phyloP scores from a whole-genome alignment of 768 basidiomycete genomes.

The Mycena chlorophos region DNA sequence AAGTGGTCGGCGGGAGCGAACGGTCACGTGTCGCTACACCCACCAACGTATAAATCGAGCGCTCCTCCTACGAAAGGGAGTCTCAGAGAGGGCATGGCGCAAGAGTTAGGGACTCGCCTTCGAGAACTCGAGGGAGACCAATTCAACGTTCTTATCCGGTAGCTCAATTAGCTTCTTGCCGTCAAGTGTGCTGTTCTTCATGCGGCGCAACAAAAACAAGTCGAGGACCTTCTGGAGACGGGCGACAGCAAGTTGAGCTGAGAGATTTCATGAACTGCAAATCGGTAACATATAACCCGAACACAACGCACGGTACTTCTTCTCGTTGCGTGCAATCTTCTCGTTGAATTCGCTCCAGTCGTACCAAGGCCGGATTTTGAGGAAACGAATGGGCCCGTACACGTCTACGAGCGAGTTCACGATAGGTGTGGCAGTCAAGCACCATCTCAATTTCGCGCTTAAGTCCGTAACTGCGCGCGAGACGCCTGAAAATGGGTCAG shows the following conservation, averaged over 20 bases:
- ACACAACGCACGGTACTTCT: slow-evolving; percentile 47
- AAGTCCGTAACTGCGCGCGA: slow-evolving; percentile 59
- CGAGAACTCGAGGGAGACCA: slow-evolving; percentile 57
- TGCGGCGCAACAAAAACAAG: slow-evolving; percentile 57
- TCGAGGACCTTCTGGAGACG: slow-evolving; percentile 60
- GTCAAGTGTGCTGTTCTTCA: slow-evolving; percentile 62
- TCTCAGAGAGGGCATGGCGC: slow-evolving; percentile 45
- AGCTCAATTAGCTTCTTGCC: slow-evolving; percentile 69
- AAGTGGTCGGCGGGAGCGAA: neutral
- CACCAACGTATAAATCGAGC: too few species aligned
- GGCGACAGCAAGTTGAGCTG: slow-evolving; percentile 53
- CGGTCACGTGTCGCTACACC: neutral
- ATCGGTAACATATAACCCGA: neutral
- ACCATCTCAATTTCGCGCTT: slow-evolving; percentile 59
- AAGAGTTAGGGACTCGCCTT: slow-evolving; percentile 68
- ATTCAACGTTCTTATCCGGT: slow-evolving; percentile 52
- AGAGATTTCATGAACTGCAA: too few species aligned
- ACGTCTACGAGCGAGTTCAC: slow-evolving; percentile 61
- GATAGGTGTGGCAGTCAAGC: slow-evolving; percentile 59
- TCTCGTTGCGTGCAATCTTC: slow-evolving; percentile 43
- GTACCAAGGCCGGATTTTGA: slow-evolving; percentile 49
- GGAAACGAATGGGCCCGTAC: slow-evolving; percentile 47
- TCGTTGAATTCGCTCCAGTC: slow-evolving; percentile 43
- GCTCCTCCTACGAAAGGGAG: too few species aligned
- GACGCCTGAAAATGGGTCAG: slow-evolving; percentile 38